Base-by-base conservation (phyloP, 1,139 yeast species). In the Barnettozyma hawaiiensis region DNA sequence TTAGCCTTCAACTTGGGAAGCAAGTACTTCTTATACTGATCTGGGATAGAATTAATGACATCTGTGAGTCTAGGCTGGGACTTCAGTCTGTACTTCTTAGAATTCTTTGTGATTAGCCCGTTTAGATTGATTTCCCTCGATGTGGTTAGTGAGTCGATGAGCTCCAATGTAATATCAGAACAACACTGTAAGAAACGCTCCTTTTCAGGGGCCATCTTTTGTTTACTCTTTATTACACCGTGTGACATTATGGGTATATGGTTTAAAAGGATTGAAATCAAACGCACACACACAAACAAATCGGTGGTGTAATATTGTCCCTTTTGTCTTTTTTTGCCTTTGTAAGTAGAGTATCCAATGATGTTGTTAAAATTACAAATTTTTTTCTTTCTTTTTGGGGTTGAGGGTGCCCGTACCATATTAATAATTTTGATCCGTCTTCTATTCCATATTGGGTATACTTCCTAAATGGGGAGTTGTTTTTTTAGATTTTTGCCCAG, bases 41-140 rank as follows among this genome's bases (percentile, higher is more conserved):
- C 97, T 3, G 99, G 99, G 48, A 92, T 92, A 1, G 97, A 85
- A 24, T 90, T 79, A 36, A 92, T 92, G 57, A 92, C 89, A 64
- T 92, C 99, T 1, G 97, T 92, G 43, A 92, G 71, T 54, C 98
- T 71, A 16, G 99, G 99, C 62, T 90, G 98, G 55, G 84, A 85
- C 54, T 86, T 85, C 48, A 92, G 72, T 65, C 85, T 87, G 70
- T 92, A 87, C 66, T 89, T 87, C 62, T 90, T 90, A 43, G 97
- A 87, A 55, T 76, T 77, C 53, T 92, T 73, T 36, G 85, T 85
- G 53, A 92, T 86, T 48, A 92, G 70, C 1, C 97, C 97, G 64
- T 92, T 92, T 54, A 92, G 69, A 60, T 94, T 92, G 56, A 90
- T 81, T 57, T 90, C 96, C 56, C 78, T 83, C 32, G 85, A 76